Conservation (phyloP, 169 alveolate species). For the Eimeria falciformis region DNA sequence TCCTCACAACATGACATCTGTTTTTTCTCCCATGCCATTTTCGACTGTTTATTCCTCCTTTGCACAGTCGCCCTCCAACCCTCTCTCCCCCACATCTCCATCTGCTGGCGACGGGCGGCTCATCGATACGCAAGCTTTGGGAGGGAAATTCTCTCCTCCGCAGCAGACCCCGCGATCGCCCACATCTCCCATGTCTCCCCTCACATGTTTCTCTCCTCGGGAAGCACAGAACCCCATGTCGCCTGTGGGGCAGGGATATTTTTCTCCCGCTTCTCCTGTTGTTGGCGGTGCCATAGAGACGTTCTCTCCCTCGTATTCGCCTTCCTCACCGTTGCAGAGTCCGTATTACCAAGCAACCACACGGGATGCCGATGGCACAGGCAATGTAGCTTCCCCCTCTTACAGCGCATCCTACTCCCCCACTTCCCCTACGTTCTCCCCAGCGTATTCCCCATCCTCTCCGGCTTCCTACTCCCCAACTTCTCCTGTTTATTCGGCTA, state of each 20-base stretch:
- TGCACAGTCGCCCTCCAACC: conserved; percentile 72
- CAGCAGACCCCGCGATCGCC: conserved; percentile 91
- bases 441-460: conserved; percentile 76
- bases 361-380: conserved; percentile 25
- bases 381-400: background rate
- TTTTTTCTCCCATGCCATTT: conserved; percentile 85
- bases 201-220: conserved; percentile 78
- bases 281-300: conserved; percentile 72
- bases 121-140: conserved; percentile 86
- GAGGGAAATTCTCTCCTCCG: conserved; percentile 93
- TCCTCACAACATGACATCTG: conserved; percentile 86
- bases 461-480: conserved; percentile 78
- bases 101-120: conserved; percentile 31
- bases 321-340: conserved; percentile 78
- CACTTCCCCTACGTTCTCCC: conserved; percentile 81
- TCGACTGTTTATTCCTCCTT: conserved; percentile 57
- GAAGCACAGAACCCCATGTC: conserved; percentile 77
- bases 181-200: conserved; percentile 84
- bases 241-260: conserved; percentile 80
- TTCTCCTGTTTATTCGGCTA: conserved; percentile 78
- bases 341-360: conserved; percentile 37
- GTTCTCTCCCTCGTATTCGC: conserved; percentile 86
- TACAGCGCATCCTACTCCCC: conserved; percentile 74
- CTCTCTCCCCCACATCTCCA: conserved; percentile 73
- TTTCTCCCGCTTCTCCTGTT: conserved; percentile 84